Base-by-base conservation (phyloP, 75 land plant genomes). In the Gnetum montanum region DNA sequence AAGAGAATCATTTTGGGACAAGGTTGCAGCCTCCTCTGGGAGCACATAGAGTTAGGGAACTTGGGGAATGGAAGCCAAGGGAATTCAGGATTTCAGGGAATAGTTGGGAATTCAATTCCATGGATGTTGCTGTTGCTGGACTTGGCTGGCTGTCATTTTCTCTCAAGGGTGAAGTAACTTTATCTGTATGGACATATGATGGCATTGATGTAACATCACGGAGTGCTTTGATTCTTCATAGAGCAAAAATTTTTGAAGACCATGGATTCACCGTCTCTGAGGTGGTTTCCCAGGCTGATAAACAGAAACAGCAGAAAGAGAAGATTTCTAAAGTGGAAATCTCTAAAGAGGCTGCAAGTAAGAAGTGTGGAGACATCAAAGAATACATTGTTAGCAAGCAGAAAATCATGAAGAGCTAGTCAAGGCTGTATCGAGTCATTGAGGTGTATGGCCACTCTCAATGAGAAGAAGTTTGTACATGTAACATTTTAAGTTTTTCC, bases 1-100 rank as follows among this genome's bases (percentile, higher is more conserved):
- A 74, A 26, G 89, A 89, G 64, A 68, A 74, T 2, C 98, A 93
- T 75, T 76, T 93, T 51, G 98, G 98, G 15, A 76, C 55, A 34
- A 81, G 77, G 58, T 64, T 93, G 48, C 81, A 92, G 98, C 98
- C 98, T 46, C 98, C 98, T 19, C 63, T 85, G 43, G 82, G 83
- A 11, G 71, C 73, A 69, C 59, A 80, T 46, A 73, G 98, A 49
- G 71, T 73, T n/a, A 59, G 62, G 13, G 87, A 88, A 60, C 78
- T 88, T 13, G 98, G 98, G 18, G 58, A 65, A 47, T 93, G 94
- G 90, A 66, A 73, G 43, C 65, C 70, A 44, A 70, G 62, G 62
- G 85, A 74, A 59, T 65, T 78, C 29, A 65, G 25, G 24, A 77
- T 88, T 1, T 49, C 52, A 38, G 98, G 98, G 18, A 72, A 70